Base-by-base conservation (phyloP, 2,329 filamentous ascomycete species). In the Epicoccum sorghinum region DNA sequence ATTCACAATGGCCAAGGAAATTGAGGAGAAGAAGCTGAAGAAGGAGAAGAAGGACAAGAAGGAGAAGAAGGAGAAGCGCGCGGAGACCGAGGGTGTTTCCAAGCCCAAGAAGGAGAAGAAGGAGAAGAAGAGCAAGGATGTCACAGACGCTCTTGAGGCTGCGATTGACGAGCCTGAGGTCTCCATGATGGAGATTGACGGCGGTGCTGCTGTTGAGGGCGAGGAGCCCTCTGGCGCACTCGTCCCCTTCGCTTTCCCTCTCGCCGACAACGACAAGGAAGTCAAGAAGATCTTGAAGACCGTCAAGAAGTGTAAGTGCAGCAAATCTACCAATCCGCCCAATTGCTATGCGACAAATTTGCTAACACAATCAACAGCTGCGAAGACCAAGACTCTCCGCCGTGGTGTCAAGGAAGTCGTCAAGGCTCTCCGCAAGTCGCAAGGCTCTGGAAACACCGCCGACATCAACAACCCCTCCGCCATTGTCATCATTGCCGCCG, bases 331-430 rank as follows among this genome's bases (percentile, higher is more conserved):
- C 27, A 46, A 22, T 14, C 13, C 24, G 14, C 30, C 35, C 24
- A 45, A 14, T 13, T 41, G 35, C n/a, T 10, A 4, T 40, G 3
- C 8, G 29, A 25, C 9, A 0, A 30, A 2, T 4, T 13, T 44
- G 46, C 59, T 65, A 57, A 63, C 43, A 39, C 46, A 25, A 13
- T 49, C 32, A 47, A 57, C 51, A 98, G 95, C 93, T 66, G 93
- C 95, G 69, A 96, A 96, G 80, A 87, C 91, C 80, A 96, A 96
- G 80, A 90, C 91, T 55, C 89, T 99, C 73, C 96, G 96, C 82
- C 93, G 95, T 73, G 95, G 95, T 73, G 95, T 99, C 64, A 99
- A 99, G 80, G 95, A 99, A 81, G 93, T 96, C 73, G 93, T 98
- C 80, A 99, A 99, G 82, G 89, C 93, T 30, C 90, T 99, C 68